A percentile compares a stretch with the other conserved stretches of the same genome.
Conservation (phyloP, 2,329 filamentous ascomycete genomes). For the Ambrosiella xylebori region DNA sequence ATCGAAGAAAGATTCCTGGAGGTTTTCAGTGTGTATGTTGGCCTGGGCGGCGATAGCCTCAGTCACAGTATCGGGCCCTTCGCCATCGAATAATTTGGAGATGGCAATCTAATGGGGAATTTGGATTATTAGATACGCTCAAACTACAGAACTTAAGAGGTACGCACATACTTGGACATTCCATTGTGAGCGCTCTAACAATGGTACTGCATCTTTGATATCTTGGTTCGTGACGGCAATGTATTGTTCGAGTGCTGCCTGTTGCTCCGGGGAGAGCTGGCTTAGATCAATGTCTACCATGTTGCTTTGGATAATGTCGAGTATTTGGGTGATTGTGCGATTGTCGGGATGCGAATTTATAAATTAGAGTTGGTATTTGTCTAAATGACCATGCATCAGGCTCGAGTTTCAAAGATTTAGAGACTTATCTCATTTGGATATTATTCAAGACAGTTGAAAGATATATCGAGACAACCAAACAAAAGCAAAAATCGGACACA, state of each 20-base stretch:
- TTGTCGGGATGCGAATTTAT: not conserved
- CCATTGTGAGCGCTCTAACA: constrained; percentile 82
- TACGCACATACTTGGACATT: constrained; percentile 57
- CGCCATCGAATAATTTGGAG: constrained; percentile 93
- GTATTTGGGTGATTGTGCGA: not conserved
- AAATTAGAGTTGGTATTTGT: too few relatives aligned
- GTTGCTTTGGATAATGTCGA: not conserved
- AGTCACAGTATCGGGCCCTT: constrained; percentile 64
- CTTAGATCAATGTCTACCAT: constrained; percentile 2
- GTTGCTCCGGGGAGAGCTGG: constrained; percentile 47
- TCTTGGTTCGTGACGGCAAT: constrained; percentile 77
- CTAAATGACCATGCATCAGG: too few relatives aligned
- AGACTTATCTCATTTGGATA: not conserved
- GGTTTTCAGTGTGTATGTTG: constrained; percentile 53
- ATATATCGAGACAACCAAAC: too few relatives aligned
- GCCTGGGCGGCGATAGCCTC: constrained; percentile 55
- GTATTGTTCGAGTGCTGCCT: constrained; percentile 73
- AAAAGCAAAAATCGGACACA: too few relatives aligned
- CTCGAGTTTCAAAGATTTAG: too few relatives aligned
- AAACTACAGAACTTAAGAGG: not conserved
- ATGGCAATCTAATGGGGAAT: constrained; percentile 63
- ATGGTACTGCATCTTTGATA: constrained; percentile 52
- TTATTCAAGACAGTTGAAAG: not conserved
- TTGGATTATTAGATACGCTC: not conserved
- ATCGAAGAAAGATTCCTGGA: constrained; percentile 41